A percentile compares a stretch with the other conserved stretches of the same genome.
phyloP scores from a whole-genome alignment of 768 basidiomycete genomes.

The Tulasnella sp. region DNA sequence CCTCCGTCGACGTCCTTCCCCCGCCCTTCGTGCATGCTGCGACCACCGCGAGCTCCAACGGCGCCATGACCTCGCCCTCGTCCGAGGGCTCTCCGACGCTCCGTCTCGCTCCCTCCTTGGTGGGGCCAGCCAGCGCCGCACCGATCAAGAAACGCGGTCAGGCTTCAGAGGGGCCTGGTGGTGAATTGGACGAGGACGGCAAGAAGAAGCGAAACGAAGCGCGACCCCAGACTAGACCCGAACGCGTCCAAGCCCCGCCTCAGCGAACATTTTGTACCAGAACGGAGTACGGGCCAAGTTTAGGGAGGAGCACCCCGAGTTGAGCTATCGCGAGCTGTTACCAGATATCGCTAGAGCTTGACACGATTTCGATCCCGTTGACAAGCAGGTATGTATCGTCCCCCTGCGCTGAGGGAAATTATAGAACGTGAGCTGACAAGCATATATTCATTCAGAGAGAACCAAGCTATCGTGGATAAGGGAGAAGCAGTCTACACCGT shows the following conservation, averaged over 20 bases:
- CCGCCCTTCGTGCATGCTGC: not conserved
- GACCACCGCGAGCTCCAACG: not conserved
- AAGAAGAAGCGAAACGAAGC: slow-evolving; percentile 55
- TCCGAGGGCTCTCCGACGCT: not conserved
- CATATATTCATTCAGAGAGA: not conserved
- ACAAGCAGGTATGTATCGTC: slow-evolving; percentile 8
- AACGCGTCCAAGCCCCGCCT: slow-evolving; percentile 93
- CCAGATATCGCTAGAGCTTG: slow-evolving; percentile 53
- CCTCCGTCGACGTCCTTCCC: not conserved
- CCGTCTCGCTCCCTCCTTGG: not conserved
- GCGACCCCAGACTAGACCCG: slow-evolving; percentile 83
- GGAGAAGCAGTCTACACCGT: not conserved
- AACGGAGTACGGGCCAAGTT: slow-evolving; percentile 81
- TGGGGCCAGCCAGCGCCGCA: not conserved
- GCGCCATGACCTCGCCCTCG: not conserved
- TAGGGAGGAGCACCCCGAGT: slow-evolving; percentile 62
- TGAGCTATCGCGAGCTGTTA: slow-evolving; percentile 75
- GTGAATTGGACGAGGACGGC: slow-evolving; percentile 49
- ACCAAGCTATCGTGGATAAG: slow-evolving; percentile 22
- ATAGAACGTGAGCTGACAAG: not conserved
- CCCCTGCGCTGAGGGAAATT: too few species aligned
- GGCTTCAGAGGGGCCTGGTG: not conserved
- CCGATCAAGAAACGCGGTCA: slow-evolving; percentile 10
- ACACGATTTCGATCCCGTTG: slow-evolving; percentile 9
- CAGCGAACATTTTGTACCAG: slow-evolving; percentile 93